Evolutionary conservation across 1,139 yeast genomes (phyloP), one percentile per base, ranked within the genome.

Genomic region (Meyerozyma guilliermondii): DNA sequence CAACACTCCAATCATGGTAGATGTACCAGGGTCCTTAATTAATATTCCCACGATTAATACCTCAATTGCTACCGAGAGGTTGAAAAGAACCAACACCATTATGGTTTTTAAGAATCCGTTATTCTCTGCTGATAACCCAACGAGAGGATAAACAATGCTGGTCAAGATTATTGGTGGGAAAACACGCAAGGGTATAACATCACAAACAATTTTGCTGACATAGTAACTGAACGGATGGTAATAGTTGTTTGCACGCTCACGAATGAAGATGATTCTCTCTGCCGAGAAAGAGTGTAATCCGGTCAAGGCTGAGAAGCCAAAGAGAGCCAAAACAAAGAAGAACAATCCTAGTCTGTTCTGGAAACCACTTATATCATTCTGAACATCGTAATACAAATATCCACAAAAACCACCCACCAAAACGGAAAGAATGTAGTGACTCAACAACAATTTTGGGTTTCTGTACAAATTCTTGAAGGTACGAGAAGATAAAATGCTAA

Each of bases 211-310:
- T 60, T 92, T 92, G 54, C 96, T 83, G 39, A 81, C 56, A 58
- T 87, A 92, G 63, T 91, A 92, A 47, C 95, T 82, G 46, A 83
- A 62, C 7, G 98, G 95, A 48, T 81, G 81, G 62, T 92, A 92
- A 62, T 92, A 92, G 51, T 92, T 92, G 59, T 92, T 92, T 6
- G 98, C 91, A 45, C 98, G 77, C 63, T 92, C 98, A 44, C 96
- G 78, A 48, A 92, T 76, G 56, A 92, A 92, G 17, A 91, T 87
- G 36, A 89, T 80, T 52, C 98, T 74, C 60, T 92, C 98, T 46
- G 80, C 76, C 0, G 96, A 82, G 61, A 92, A 92, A 2, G 96
- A 80, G 55, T 88, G 91, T 43, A 92, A 70, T 0, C 97, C 95
- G 0, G 98, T 92, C 56, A 92, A 73, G 0, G 98, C 83, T 1